Percentiles rank a stretch among this genome's conserved stretches.
Evolutionary conservation across 2,329 filamentous ascomycete species (phyloP).

Genomic region (Fusarium penzigii): DNA sequence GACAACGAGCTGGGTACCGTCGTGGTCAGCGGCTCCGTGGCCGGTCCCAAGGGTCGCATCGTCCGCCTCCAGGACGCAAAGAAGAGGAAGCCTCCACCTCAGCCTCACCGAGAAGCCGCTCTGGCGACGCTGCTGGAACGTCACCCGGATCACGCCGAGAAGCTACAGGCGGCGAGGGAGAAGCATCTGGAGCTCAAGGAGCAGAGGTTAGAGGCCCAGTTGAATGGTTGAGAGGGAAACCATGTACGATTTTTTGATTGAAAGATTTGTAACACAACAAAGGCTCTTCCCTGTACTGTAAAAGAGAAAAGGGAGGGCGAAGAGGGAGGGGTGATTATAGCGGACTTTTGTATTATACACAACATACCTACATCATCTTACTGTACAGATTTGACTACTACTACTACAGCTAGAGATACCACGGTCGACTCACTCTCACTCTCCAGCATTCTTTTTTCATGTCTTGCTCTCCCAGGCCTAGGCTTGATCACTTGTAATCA

Average conservation of each 20-base stretch:
- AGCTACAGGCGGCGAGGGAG: constrained; percentile 50
- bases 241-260: constrained; percentile 11
- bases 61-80: constrained; percentile 88
- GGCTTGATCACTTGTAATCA: constrained; percentile 29
- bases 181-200: constrained; percentile 57
- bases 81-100: constrained; percentile 69
- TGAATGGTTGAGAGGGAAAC: constrained; percentile 11
- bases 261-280: constrained; percentile 20
- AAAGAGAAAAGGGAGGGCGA: constrained; percentile 20
- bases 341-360: constrained; percentile 44
- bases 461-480: neutral
- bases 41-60: constrained; percentile 82
- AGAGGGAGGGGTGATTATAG: constrained; percentile 30
- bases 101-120: constrained; percentile 50
- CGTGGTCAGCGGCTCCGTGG: constrained; percentile 82
- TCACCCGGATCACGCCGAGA: constrained; percentile 47
- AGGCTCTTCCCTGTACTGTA: constrained; percentile 27
- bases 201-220: constrained; percentile 37
- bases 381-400: constrained; percentile 32
- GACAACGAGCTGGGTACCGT: constrained; percentile 86
- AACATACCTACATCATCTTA: constrained; percentile 31
- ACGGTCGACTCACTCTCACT: constrained; percentile 19
- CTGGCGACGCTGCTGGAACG: constrained; percentile 46
- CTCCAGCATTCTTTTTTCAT: constrained; percentile 1
- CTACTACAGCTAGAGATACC: constrained; percentile 28